Percentiles rank a stretch among this genome's conserved stretches.
These are phyloP conservation scores for Gynostemma pentaphyllum DNA, from an alignment of 306 rosid species.

Conservation along the genomic window DNA sequence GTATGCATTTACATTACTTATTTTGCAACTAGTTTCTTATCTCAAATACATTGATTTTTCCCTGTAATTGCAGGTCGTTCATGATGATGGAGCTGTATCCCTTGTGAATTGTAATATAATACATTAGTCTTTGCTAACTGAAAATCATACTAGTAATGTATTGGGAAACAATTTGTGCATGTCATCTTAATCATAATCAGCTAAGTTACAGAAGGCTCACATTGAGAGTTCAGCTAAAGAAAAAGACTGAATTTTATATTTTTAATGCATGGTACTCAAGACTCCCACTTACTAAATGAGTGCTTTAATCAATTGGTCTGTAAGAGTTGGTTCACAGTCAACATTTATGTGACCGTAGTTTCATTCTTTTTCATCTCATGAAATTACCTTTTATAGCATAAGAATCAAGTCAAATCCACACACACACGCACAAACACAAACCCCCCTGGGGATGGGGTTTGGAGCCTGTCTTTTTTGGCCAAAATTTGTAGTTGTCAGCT, in stretches of 20 bases:
- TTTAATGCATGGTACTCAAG: too few relatives aligned
- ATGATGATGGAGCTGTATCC: constrained; percentile 98
- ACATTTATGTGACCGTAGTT: background rate
- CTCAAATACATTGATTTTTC: constrained; percentile 2
- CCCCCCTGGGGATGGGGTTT: too few relatives aligned
- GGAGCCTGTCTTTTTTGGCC: too few relatives aligned
- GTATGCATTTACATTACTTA: background rate
- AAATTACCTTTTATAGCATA: too few relatives aligned
- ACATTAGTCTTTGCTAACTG: background rate
- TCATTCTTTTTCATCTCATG: too few relatives aligned
- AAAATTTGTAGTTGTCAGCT: too few relatives aligned
- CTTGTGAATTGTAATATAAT: constrained; percentile 8
- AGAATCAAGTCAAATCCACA: too few relatives aligned
- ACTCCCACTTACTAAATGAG: background rate
- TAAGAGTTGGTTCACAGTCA: background rate
- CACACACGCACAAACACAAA: too few relatives aligned
- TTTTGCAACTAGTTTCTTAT: background rate
- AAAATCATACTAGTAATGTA: background rate
- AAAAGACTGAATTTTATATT: background rate
- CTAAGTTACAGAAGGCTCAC: background rate
- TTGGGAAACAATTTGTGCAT: background rate
- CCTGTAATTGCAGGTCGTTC: constrained; percentile 58
- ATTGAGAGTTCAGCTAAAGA: background rate
- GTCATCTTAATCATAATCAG: background rate
- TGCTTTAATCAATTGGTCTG: background rate